Percentiles rank a stretch among this genome's conserved stretches.
Conservation (phyloP, 768 basidiomycete species). For the Lactarius vividus region DNA sequence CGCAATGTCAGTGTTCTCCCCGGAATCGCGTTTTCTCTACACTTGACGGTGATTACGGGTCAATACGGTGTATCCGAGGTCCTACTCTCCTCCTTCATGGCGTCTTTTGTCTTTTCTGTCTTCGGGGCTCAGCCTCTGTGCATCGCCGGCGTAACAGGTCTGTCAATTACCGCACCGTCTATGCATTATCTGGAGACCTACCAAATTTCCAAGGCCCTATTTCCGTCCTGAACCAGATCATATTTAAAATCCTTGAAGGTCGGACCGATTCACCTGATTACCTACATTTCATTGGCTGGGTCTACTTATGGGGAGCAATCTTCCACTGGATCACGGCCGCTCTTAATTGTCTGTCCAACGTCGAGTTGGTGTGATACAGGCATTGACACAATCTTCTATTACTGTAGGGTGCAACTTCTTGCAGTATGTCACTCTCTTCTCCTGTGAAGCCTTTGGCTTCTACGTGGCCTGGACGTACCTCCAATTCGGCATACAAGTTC, state of each 20-base stretch:
- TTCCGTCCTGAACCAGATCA: conserved; percentile 89
- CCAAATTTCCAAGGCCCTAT: conserved; percentile 64
- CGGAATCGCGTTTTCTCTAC: conserved; percentile 88
- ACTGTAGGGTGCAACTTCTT: conserved; percentile 74
- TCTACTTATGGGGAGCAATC: conserved; percentile 88
- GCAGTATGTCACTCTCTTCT: conserved; percentile 83
- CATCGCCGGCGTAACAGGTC: conserved; percentile 88
- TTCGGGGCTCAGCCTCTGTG: conserved; percentile 90
- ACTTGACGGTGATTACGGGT: conserved; percentile 86
- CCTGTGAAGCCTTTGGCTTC: conserved; percentile 91
- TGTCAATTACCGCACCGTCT: conserved; percentile 13
- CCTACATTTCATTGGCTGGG: conserved; percentile 88
- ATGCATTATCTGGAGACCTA: background rate
- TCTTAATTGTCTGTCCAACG: conserved; percentile 55
- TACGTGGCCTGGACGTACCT: conserved; percentile 90
- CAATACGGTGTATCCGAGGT: conserved; percentile 91
- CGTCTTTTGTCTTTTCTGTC: conserved; percentile 81
- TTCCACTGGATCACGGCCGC: conserved; percentile 79
- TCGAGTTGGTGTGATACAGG: background rate
- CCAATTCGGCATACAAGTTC: conserved; percentile 85
- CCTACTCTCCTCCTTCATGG: conserved; percentile 80
- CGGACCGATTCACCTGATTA: conserved; percentile 65
- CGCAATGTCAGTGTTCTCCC: conserved; percentile 62
- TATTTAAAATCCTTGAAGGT: conserved; percentile 67
- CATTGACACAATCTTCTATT: conserved; percentile 27